Evolutionary conservation across 1,139 yeast genomes (phyloP).

Genomic region (Kodamaea alishanica): DNA sequence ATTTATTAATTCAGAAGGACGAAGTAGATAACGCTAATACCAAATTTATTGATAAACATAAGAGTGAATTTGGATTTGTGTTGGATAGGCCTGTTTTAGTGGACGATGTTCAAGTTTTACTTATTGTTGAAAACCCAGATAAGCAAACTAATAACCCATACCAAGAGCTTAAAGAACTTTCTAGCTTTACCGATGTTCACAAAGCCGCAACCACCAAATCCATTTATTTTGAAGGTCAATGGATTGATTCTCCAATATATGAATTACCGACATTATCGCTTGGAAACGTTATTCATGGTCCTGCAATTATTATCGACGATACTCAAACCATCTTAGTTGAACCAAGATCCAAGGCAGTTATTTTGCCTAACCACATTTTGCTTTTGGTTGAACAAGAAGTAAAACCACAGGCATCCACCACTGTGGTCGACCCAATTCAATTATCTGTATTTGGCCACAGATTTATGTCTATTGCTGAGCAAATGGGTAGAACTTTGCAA

Average conservation of each 20-base stretch:
- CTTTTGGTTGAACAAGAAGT: slow-evolving; percentile 30
- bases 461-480: slow-evolving; percentile 87
- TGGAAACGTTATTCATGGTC: slow-evolving; percentile 64
- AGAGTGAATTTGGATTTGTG: slow-evolving; percentile 39
- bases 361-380: slow-evolving; percentile 58
- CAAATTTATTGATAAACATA: slow-evolving; percentile 32
- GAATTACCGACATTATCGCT: slow-evolving; percentile 45
- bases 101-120: slow-evolving; percentile 70
- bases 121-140: slow-evolving; percentile 31
- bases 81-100: slow-evolving; percentile 56
- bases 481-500: slow-evolving; percentile 79
- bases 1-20: slow-evolving; percentile 54
- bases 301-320: slow-evolving; percentile 79
- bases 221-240: slow-evolving; percentile 40
- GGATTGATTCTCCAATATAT: slow-evolving; percentile 52
- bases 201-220: slow-evolving; percentile 11
- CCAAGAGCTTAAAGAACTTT: slow-evolving; percentile 23
- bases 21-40: slow-evolving; percentile 23
- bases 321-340: slow-evolving; percentile 85
- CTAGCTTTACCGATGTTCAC: slow-evolving; percentile 1
- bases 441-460: slow-evolving; percentile 78
- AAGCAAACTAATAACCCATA: slow-evolving; percentile 33
- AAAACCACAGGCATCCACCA: slow-evolving; percentile 23
- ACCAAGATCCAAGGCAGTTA: slow-evolving; percentile 62
- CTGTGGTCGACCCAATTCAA: slow-evolving; percentile 60